phyloP scores from a whole-genome alignment of 2,329 filamentous ascomycete genomes.

The Metarhizium sp. region DNA sequence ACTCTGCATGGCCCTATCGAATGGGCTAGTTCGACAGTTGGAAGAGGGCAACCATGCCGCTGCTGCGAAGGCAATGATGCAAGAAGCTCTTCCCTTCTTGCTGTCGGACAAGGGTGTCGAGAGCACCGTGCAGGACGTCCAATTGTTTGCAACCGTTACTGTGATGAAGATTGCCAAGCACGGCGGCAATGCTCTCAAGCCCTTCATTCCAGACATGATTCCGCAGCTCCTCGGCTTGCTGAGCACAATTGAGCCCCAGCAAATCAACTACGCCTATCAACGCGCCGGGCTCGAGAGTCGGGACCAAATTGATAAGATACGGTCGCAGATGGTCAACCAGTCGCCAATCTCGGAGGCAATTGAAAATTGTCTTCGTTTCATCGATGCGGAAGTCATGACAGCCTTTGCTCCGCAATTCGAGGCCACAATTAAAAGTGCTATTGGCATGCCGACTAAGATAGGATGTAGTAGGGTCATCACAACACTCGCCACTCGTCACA shows the following conservation, averaged over 20 bases:
- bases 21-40: conserved; percentile 74
- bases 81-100: conserved; percentile 81
- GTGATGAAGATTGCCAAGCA: conserved; percentile 86
- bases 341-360: conserved; percentile 91
- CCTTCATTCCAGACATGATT: conserved; percentile 74
- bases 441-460: conserved; percentile 90
- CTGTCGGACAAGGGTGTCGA: conserved; percentile 84
- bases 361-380: conserved; percentile 74
- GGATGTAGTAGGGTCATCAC: conserved; percentile 80
- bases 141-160: conserved; percentile 71
- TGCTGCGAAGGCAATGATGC: conserved; percentile 69
- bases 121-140: conserved; percentile 79
- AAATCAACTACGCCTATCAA: conserved; percentile 86
- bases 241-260: conserved; percentile 81
- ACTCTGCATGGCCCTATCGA: conserved; percentile 76
- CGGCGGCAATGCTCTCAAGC: conserved; percentile 65
- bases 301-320: conserved; percentile 81
- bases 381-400: conserved; percentile 71
- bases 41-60: conserved; percentile 66
- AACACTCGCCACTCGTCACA: conserved; percentile 73
- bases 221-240: conserved; percentile 73
- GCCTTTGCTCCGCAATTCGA: conserved; percentile 65
- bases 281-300: conserved; percentile 80
- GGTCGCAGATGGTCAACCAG: conserved; percentile 69
- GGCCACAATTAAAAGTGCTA: conserved; percentile 70